Percentiles rank a stretch among this genome's conserved stretches.
phyloP scores from a whole-genome alignment of 1,284 basidiomycete species.

The Moesziomyces sp. region DNA sequence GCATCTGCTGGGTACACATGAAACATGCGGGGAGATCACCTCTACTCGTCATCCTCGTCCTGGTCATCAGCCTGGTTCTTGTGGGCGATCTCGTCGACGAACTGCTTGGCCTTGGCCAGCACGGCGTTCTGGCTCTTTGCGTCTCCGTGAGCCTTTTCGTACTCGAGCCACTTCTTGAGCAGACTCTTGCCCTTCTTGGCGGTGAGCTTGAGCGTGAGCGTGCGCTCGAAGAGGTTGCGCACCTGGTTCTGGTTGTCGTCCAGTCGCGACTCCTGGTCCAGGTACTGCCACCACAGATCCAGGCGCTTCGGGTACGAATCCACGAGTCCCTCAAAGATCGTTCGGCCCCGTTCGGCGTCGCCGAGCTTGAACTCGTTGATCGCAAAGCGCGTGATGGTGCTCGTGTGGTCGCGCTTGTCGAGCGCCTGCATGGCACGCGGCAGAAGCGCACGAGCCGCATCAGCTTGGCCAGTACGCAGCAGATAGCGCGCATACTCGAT shows the following conservation, averaged over 20 bases:
- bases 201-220: conserved; percentile 85
- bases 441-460: conserved; percentile 86
- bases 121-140: conserved; percentile 83
- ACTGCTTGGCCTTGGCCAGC: conserved; percentile 87
- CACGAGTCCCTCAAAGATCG: conserved; percentile 94
- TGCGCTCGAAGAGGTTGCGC: conserved; percentile 82
- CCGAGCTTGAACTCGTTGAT: conserved; percentile 94
- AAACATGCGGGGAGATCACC: neutral
- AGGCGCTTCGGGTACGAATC: conserved; percentile 92
- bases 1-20: neutral
- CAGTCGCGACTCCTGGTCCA: conserved; percentile 86
- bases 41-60: conserved; percentile 28
- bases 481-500: conserved; percentile 82
- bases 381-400: conserved; percentile 92
- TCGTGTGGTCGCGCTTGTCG: conserved; percentile 94
- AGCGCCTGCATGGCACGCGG: conserved; percentile 88
- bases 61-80: conserved; percentile 30
- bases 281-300: conserved; percentile 95
- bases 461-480: conserved; percentile 77
- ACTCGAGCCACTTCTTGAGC: conserved; percentile 89
- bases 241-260: conserved; percentile 28
- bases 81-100: conserved; percentile 54
- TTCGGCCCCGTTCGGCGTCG: conserved; percentile 91
- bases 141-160: conserved; percentile 88
- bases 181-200: conserved; percentile 91